Conservation (phyloP, 345 rosid genomes). For the Eutrema heterophyllum region DNA sequence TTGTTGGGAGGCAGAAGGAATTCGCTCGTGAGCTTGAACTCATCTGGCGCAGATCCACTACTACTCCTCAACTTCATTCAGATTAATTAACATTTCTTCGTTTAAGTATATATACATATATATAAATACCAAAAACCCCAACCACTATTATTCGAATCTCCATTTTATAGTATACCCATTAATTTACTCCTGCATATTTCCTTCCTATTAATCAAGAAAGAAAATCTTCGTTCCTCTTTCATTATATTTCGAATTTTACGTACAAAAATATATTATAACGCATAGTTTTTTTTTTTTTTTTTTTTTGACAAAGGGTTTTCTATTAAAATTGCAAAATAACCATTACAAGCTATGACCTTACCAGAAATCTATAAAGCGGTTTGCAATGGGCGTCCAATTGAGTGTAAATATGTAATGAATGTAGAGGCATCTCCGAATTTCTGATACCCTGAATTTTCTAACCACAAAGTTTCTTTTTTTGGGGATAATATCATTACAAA, state of each 20-base stretch:
- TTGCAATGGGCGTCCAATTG: not conserved
- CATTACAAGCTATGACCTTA: no score
- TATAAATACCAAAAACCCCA: constrained; percentile 14
- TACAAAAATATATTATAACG: no score
- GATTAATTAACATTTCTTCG: not conserved
- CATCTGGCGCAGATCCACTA: constrained; percentile 53
- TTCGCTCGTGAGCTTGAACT: constrained; percentile 83
- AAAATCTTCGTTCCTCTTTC: not conserved
- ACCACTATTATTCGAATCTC: constrained; percentile 16
- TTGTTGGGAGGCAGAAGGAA: constrained; percentile 78
- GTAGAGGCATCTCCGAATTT: not conserved
- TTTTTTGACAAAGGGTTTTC: no score
- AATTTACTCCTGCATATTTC: not conserved
- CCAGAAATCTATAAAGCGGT: not conserved
- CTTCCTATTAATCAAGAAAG: not conserved
- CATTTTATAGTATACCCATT: constrained; percentile 19
- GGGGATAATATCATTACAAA: not conserved
- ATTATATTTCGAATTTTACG: not conserved
- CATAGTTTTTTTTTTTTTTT: no score
- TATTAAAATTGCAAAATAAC: no score
- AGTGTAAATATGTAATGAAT: not conserved
- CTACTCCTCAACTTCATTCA: constrained; percentile 18
- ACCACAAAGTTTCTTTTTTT: not conserved
- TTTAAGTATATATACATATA: constrained; percentile 18
- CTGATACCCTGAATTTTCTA: not conserved